These are phyloP conservation scores for Pseudozyma pruni DNA, from an alignment of 1,284 basidiomycete genomes.

Conservation along the genomic window DNA sequence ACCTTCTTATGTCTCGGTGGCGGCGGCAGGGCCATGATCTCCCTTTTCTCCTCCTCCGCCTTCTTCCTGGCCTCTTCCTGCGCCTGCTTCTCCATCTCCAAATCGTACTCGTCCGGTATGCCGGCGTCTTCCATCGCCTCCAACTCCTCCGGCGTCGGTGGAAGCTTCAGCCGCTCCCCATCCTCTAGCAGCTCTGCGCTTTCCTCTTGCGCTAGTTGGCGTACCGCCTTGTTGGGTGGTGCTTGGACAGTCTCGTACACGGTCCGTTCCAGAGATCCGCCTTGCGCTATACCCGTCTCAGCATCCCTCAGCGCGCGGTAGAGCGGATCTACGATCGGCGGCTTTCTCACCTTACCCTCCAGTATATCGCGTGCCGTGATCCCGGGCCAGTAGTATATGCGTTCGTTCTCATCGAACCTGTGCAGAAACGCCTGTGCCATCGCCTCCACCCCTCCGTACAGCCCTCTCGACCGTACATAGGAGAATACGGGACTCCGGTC, in stretches of 20 bases:
- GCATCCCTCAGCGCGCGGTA: slow-evolving; percentile 71
- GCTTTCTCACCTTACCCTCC: slow-evolving; percentile 66
- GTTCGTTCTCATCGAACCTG: slow-evolving; percentile 65
- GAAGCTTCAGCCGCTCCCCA: slow-evolving; percentile 60
- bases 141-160: slow-evolving; percentile 64
- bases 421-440: slow-evolving; percentile 60
- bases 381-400: slow-evolving; percentile 65
- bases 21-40: slow-evolving; percentile 48
- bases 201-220: slow-evolving; percentile 28
- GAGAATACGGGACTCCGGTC: slow-evolving; percentile 64
- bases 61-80: slow-evolving; percentile 18
- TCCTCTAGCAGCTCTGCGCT: slow-evolving; percentile 53
- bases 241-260: slow-evolving; percentile 50
- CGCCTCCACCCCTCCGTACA: slow-evolving; percentile 66
- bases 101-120: slow-evolving; percentile 64
- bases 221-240: slow-evolving; percentile 29
- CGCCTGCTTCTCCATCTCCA: slow-evolving; percentile 45
- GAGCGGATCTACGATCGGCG: slow-evolving; percentile 69
- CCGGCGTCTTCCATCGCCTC: slow-evolving; percentile 63
- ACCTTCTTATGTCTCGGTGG: slow-evolving; percentile 52
- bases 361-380: slow-evolving; percentile 61
- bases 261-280: slow-evolving; percentile 60
- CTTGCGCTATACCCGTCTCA: slow-evolving; percentile 71
- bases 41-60: slow-evolving; percentile 35
- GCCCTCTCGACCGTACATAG: slow-evolving; percentile 65